Conservation (phyloP, 2,329 filamentous ascomycete species). For the Colletotrichum sp. region DNA sequence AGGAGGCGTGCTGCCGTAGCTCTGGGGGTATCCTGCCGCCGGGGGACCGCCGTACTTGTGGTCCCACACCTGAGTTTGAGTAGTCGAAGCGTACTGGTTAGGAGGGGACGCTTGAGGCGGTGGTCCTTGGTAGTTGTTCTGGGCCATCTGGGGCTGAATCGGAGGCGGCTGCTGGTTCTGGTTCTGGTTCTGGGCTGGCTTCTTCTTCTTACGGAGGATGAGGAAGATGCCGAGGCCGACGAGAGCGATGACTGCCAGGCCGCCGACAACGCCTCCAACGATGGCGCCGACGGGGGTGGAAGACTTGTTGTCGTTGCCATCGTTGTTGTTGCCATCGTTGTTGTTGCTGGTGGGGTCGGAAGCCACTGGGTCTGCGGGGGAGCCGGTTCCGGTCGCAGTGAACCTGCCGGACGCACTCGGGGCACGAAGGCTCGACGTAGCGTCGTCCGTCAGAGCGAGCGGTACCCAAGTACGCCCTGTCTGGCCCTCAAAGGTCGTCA, state of each 20-base stretch:
- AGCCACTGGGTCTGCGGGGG: background rate
- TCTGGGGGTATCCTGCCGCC: slow-evolving; percentile 13
- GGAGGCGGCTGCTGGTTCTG: background rate
- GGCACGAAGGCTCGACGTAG: background rate
- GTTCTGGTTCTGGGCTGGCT: slow-evolving; percentile 8
- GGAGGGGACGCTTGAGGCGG: background rate
- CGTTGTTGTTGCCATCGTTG: background rate
- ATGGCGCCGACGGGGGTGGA: slow-evolving; percentile 36
- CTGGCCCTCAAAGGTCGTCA: slow-evolving; percentile 46
- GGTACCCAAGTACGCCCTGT: slow-evolving; percentile 31
- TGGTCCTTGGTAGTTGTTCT: background rate
- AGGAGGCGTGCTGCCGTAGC: slow-evolving; percentile 22
- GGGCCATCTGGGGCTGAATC: slow-evolving; percentile 4
- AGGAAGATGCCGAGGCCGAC: slow-evolving; percentile 32
- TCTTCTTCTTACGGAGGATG: slow-evolving; percentile 34
- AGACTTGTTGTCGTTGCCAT: background rate
- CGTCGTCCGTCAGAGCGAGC: slow-evolving; percentile 8
- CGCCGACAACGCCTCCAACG: slow-evolving; percentile 41
- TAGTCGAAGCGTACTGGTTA: background rate
- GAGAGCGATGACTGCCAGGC: slow-evolving; percentile 35
- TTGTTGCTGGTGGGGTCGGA: slow-evolving; percentile 9
- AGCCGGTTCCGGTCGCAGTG: background rate
- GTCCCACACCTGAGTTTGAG: slow-evolving; percentile 27
- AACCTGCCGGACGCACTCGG: background rate
- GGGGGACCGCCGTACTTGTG: slow-evolving; percentile 24